phyloP scores from a whole-genome alignment of 2,329 filamentous ascomycete genomes.

The Cladophialophora psammophila region DNA sequence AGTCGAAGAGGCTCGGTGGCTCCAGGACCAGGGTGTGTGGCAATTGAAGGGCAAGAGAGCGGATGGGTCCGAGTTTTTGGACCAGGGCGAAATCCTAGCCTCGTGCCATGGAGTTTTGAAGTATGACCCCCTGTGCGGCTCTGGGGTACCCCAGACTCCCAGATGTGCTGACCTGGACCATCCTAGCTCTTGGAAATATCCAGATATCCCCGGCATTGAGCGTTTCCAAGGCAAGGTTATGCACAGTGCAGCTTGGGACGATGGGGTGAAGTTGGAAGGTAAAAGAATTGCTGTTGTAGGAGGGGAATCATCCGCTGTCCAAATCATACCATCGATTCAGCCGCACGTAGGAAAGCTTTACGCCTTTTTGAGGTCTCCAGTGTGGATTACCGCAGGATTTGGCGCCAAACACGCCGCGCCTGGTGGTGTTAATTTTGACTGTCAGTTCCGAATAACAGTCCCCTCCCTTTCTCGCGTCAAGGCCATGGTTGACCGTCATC shows the following conservation, averaged over 20 bases:
- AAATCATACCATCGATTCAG: constrained; percentile 17
- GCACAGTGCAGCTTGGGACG: constrained; percentile 65
- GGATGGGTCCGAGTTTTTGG: not conserved
- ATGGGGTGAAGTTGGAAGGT: not conserved
- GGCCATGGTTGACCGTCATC: no score
- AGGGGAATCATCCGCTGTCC: constrained; percentile 7
- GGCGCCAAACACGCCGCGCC: constrained; percentile 56
- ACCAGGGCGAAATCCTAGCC: constrained; percentile 6
- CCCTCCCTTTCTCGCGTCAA: not conserved
- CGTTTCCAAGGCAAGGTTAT: constrained; percentile 62
- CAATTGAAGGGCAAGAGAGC: not conserved
- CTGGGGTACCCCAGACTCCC: not conserved
- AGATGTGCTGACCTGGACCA: no score
- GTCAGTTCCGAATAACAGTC: constrained; percentile 35
- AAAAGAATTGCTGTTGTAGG: constrained; percentile 13
- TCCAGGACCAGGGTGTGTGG: not conserved
- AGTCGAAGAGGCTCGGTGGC: not conserved
- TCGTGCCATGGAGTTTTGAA: constrained; percentile 9
- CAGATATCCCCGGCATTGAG: constrained; percentile 59
- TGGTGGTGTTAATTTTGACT: constrained; percentile 58
- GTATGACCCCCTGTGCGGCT: not conserved
- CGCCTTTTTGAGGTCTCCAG: constrained; percentile 50
- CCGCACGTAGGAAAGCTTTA: not conserved
- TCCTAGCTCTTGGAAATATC: constrained; percentile 56
- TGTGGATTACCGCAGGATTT: constrained; percentile 59